These are phyloP conservation scores for Exophiala sp. DNA, from an alignment of 2,329 filamentous ascomycete species.

Conservation along the genomic window DNA sequence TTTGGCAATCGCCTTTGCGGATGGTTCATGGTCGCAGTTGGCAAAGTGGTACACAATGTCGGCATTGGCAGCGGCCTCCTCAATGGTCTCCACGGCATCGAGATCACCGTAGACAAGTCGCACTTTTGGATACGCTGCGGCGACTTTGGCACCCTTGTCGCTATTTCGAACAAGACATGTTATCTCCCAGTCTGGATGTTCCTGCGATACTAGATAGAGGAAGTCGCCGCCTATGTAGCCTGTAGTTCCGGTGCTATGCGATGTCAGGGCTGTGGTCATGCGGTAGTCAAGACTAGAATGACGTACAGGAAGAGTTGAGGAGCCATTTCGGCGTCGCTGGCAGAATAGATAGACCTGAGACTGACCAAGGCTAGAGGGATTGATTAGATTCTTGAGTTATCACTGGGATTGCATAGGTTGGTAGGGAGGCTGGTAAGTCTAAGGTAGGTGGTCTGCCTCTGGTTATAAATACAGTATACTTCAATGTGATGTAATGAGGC, in stretches of 20 bases:
- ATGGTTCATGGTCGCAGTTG: slow-evolving; percentile 41
- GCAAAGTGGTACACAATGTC: slow-evolving; percentile 41
- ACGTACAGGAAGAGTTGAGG: slow-evolving; percentile 9
- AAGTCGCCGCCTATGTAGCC: slow-evolving; percentile 52
- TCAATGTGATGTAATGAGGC: neutral
- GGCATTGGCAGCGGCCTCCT: slow-evolving; percentile 42
- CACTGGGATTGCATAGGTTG: too few species aligned
- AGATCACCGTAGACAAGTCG: slow-evolving; percentile 41
- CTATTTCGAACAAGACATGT: slow-evolving; percentile 42
- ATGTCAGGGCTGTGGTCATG: neutral
- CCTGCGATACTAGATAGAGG: slow-evolving; percentile 41
- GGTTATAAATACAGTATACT: too few species aligned
- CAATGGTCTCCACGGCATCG: slow-evolving; percentile 36
- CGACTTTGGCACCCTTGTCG: slow-evolving; percentile 39
- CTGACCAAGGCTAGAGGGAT: too few species aligned
- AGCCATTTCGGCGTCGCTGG: neutral
- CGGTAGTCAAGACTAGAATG: neutral
- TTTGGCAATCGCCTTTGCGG: slow-evolving; percentile 39
- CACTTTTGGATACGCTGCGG: slow-evolving; percentile 38
- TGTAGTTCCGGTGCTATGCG: slow-evolving; percentile 40
- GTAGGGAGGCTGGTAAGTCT: too few species aligned
- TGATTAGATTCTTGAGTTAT: too few species aligned
- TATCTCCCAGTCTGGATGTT: slow-evolving; percentile 45
- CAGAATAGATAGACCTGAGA: neutral
- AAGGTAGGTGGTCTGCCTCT: too few species aligned